Evolutionary conservation across 371 early-diverging fungal species (phyloP).

Genomic region (Rhizopus sp.): DNA sequence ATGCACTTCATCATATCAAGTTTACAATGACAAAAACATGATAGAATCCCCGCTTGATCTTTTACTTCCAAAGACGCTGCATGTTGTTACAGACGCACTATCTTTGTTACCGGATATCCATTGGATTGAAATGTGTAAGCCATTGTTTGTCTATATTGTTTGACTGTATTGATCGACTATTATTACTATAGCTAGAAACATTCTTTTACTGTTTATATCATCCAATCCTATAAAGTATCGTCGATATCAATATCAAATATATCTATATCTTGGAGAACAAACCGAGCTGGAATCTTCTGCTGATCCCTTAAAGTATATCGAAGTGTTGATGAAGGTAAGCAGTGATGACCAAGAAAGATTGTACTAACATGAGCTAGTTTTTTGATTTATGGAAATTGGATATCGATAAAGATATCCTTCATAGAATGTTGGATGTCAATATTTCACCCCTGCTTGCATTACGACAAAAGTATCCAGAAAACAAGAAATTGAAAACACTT

Average conservation of each 20-base stretch:
- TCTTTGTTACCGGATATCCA: constrained; percentile 5
- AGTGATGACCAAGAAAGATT: background rate
- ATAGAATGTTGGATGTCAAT: constrained; percentile 18
- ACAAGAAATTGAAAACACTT: constrained; percentile 19
- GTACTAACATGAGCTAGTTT: constrained; percentile 17
- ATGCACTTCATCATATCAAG: background rate
- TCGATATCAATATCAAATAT: constrained; percentile 28
- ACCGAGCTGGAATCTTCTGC: background rate
- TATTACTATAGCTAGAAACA: constrained; percentile 3
- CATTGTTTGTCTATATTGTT: background rate
- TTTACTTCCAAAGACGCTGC: constrained; percentile 25
- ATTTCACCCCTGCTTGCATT: constrained; percentile 27
- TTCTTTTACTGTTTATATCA: constrained; percentile 2
- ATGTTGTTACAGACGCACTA: constrained; percentile 19
- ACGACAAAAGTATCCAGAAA: constrained; percentile 6
- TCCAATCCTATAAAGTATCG: constrained; percentile 11
- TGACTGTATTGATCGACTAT: background rate
- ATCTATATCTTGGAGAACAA: constrained; percentile 16
- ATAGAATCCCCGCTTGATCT: constrained; percentile 20
- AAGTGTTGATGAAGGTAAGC: constrained; percentile 29
- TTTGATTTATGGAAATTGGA: constrained; percentile 25
- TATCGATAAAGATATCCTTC: constrained; percentile 25
- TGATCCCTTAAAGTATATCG: constrained; percentile 10
- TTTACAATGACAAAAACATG: background rate
- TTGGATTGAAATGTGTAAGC: constrained; percentile 36